Evolutionary conservation across 1,139 yeast species (phyloP), one percentile per base, ranked within the genome.

Genomic region (Geotrichum phurueaensis): DNA sequence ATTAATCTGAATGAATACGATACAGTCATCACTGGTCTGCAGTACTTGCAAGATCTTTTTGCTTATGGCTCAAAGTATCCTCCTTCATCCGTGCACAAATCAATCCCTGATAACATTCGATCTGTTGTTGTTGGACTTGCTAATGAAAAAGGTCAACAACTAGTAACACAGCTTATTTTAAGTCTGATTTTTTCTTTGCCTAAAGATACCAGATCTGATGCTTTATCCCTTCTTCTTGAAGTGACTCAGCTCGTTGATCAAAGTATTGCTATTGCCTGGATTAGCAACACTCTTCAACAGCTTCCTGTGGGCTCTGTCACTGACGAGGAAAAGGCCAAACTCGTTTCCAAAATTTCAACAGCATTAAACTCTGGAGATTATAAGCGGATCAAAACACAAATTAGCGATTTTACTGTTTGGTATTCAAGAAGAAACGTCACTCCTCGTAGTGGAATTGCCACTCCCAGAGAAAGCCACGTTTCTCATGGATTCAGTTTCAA

Each of bases 41-140:
- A 90, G 68, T 91, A 84, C 73, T 73, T 90, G 67, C 85, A 87
- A 64, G 97, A 91, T 72, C 79, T 89, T 54, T 75, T 89, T 49
- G 84, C 91, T 20, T 92, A 96, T 91, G 97, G 96, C 0, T 82
- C 87, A 66, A 86, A 82, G 50, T 78, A 82, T 20, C 91, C 96
- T 2, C 96, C 97, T 6, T 80, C 89, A 36, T 86, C 96, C 3
- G 81, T 85, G 47, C 82, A 84, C 59, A 84, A 82, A 10, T 73
- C 73, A 45, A 79, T 81, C 20, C 86, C 88, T 3, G 75, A 72
- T 20, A 79, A 80, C 36, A 81, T 91, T 65, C 80, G 83, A 61
- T 69, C 72, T 13, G 76, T 79, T 51, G 77, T 88, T 22, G 75
- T 80, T 62, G 73, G 66, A 58, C 75, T 77, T 68, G 78, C 78